Conservation (phyloP, 2,329 filamentous ascomycete genomes). For the Talaromyces sp. region DNA sequence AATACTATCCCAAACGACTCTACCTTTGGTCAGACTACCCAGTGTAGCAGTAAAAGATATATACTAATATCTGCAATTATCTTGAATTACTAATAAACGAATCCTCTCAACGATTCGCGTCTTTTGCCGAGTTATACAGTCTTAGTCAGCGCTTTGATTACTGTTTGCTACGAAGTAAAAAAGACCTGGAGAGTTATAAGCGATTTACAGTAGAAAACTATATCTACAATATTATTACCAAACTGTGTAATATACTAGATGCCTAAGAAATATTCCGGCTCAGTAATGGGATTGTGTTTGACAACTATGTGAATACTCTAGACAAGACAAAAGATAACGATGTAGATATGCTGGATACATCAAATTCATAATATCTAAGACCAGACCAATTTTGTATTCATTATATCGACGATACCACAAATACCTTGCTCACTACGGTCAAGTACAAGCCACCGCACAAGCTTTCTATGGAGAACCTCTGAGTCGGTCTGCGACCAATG, state of each 20-base stretch:
- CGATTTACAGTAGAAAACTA: no score
- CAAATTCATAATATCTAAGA: background rate
- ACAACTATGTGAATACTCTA: conserved; percentile 9
- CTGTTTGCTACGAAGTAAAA: no score
- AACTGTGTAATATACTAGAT: no score
- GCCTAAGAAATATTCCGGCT: no score
- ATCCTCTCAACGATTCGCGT: conserved; percentile 13
- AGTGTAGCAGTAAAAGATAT: conserved; percentile 15
- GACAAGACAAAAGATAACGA: conserved; percentile 5
- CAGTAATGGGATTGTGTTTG: no score
- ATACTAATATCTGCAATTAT: conserved; percentile 13
- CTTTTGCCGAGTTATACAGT: conserved; percentile 13
- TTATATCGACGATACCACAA: conserved; percentile 9
- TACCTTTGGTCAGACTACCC: conserved; percentile 19
- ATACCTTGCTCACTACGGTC: conserved; percentile 13
- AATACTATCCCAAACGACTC: conserved; percentile 13
- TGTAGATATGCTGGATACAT: background rate
- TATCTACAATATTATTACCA: no score
- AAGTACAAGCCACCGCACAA: conserved; percentile 18
- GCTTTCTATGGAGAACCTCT: conserved; percentile 12
- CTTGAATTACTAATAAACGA: conserved; percentile 12
- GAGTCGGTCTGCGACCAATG: conserved; percentile 13
- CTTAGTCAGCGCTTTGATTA: conserved; percentile 10
- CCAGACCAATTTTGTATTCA: conserved; percentile 20
- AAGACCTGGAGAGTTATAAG: no score